Percentiles rank a stretch among this genome's conserved stretches.
Conservation (phyloP, 306 rosid genomes). For the Aeschynomene evenia region DNA sequence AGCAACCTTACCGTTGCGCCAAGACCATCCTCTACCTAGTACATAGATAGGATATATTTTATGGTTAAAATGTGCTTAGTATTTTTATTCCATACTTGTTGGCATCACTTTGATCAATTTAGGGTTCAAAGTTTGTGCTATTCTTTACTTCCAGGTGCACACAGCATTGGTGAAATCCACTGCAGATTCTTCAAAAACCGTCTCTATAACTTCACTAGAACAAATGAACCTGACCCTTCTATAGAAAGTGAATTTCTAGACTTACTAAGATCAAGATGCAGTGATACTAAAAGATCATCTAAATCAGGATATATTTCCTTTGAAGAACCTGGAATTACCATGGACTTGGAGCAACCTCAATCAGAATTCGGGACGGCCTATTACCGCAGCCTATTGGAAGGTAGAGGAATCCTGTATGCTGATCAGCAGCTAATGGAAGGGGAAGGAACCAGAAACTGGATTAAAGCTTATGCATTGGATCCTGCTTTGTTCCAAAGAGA, state of each 20-base stretch:
- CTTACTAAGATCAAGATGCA: slow-evolving; percentile 40
- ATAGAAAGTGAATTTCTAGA: slow-evolving; percentile 36
- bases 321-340: background rate
- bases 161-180: slow-evolving; percentile 43
- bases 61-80: background rate
- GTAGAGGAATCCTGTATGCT: slow-evolving; percentile 44
- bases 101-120: background rate
- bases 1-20: no score
- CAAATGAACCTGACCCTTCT: slow-evolving; percentile 45
- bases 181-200: slow-evolving; percentile 40
- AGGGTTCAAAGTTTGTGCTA: background rate
- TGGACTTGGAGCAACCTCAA: slow-evolving; percentile 20
- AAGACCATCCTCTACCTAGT: no score
- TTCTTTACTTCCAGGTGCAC: slow-evolving; percentile 35
- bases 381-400: slow-evolving; percentile 32
- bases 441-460: slow-evolving; percentile 37
- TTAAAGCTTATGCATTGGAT: slow-evolving; percentile 36
- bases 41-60: background rate
- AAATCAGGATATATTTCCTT: slow-evolving; percentile 3
- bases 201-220: slow-evolving; percentile 39
- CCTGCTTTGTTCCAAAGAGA: slow-evolving; percentile 34
- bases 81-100: background rate
- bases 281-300: slow-evolving; percentile 9
- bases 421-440: slow-evolving; percentile 42
- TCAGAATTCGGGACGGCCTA: slow-evolving; percentile 35